A percentile compares a stretch with the other conserved stretches of the same genome.
Evolutionary conservation across 148 eudicot species (phyloP).

Genomic region (Cornus controversa): DNA sequence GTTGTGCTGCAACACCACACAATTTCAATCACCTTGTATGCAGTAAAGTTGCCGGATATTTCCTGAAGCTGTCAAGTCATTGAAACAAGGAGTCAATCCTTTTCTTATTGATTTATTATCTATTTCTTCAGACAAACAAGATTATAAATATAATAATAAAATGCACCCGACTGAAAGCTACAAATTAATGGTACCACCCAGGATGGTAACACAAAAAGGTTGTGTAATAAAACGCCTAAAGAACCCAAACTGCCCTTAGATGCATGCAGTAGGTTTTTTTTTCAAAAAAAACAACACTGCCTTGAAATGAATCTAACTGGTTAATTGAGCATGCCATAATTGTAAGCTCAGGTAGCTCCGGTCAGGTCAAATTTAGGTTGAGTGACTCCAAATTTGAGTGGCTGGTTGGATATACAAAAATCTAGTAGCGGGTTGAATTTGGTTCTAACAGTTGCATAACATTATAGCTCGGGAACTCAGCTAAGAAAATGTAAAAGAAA

Average conservation of each 20-base stretch:
- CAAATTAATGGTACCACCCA: too few species aligned
- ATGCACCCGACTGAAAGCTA: too few species aligned
- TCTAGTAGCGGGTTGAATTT: neutral
- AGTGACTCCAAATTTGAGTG: neutral
- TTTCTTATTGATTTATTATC: neutral
- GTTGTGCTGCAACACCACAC: neutral
- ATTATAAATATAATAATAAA: too few species aligned
- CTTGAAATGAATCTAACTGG: neutral
- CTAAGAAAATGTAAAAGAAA: too few species aligned
- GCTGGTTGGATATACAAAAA: neutral
- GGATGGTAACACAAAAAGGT: too few species aligned
- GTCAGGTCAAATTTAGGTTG: neutral
- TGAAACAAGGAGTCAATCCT: neutral
- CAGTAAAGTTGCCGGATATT: slow-evolving; percentile 87
- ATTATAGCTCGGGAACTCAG: too few species aligned
- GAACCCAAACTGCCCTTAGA: neutral
- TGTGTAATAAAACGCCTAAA: too few species aligned
- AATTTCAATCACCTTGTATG: slow-evolving; percentile 61
- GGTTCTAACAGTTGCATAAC: too few species aligned
- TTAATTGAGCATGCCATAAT: neutral
- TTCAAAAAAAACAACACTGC: too few species aligned
- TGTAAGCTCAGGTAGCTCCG: neutral
- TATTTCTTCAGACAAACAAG: neutral
- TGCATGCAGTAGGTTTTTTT: neutral
- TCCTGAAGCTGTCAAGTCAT: slow-evolving; percentile 72